Evolutionary conservation across 2,329 filamentous ascomycete species (phyloP).

Genomic region (Cytospora chrysosperma): DNA sequence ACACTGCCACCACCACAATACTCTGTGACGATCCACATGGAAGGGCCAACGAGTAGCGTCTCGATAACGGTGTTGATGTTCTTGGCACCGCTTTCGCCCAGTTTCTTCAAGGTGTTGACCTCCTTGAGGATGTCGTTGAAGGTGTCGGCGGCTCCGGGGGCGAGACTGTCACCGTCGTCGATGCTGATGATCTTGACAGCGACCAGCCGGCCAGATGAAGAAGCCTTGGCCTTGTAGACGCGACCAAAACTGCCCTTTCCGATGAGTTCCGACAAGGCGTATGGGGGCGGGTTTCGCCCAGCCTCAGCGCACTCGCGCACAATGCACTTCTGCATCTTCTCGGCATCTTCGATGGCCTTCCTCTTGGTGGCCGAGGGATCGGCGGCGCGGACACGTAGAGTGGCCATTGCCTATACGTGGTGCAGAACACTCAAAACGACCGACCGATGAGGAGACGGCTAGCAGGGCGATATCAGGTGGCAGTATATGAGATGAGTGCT

Average conservation of each 20-base stretch:
- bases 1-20: slow-evolving; percentile 84
- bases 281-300: slow-evolving; percentile 57
- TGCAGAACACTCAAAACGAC: background rate
- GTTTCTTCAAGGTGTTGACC: slow-evolving; percentile 66
- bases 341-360: slow-evolving; percentile 62
- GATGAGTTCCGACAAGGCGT: slow-evolving; percentile 63
- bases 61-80: slow-evolving; percentile 84
- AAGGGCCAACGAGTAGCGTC: slow-evolving; percentile 71
- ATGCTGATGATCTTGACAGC: slow-evolving; percentile 82
- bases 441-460: background rate
- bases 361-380: slow-evolving; percentile 35
- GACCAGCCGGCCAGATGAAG: slow-evolving; percentile 48
- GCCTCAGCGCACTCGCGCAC: slow-evolving; percentile 56
- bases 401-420: slow-evolving; percentile 31
- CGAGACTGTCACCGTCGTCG: slow-evolving; percentile 69
- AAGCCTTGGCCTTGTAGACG: slow-evolving; percentile 59
- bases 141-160: slow-evolving; percentile 64
- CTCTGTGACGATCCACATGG: slow-evolving; percentile 86
- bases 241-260: slow-evolving; percentile 68
- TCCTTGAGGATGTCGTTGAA: slow-evolving; percentile 70
- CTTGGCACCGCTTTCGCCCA: slow-evolving; percentile 70
- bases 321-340: slow-evolving; percentile 60
- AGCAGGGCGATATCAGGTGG: background rate
- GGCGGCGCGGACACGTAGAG: slow-evolving; percentile 33
- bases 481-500: background rate